Conservation (phyloP, 2,329 filamentous ascomycete species). For the Penicillium sp. region DNA sequence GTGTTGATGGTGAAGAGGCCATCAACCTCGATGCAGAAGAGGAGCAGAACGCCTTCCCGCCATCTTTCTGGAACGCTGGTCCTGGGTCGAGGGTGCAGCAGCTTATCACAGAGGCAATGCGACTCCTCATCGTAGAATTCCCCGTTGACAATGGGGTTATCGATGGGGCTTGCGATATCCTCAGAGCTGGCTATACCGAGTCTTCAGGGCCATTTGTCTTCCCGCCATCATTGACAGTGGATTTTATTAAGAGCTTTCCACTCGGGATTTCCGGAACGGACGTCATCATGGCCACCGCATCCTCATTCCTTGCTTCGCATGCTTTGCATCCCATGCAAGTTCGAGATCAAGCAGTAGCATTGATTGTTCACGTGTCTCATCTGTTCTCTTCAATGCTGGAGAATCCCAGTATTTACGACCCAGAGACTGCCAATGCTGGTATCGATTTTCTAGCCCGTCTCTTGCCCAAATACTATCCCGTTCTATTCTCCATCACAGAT, state of each 20-base stretch:
- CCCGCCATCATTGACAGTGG: constrained; percentile 36
- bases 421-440: constrained; percentile 41
- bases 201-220: constrained; percentile 42
- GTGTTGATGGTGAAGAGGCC: constrained; percentile 33
- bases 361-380: constrained; percentile 39
- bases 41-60: constrained; percentile 26
- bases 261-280: constrained; percentile 38
- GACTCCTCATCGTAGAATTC: constrained; percentile 38
- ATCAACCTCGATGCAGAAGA: constrained; percentile 29
- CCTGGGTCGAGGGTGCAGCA: constrained; percentile 29
- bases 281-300: constrained; percentile 43
- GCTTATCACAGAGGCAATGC: constrained; percentile 38
- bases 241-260: constrained; percentile 40
- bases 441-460: constrained; percentile 43
- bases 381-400: constrained; percentile 36
- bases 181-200: constrained; percentile 45
- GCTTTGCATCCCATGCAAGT: constrained; percentile 32
- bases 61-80: constrained; percentile 37
- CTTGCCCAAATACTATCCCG: constrained; percentile 38
- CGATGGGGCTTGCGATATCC: constrained; percentile 43
- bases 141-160: constrained; percentile 39
- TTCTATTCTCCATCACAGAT: constrained; percentile 34
- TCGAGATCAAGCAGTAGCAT: constrained; percentile 29
- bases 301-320: constrained; percentile 43
- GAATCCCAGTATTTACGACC: constrained; percentile 34